These are phyloP conservation scores for Stenogyne calaminthoides DNA, from an alignment of 305 asterid genomes.

Conservation along the genomic window DNA sequence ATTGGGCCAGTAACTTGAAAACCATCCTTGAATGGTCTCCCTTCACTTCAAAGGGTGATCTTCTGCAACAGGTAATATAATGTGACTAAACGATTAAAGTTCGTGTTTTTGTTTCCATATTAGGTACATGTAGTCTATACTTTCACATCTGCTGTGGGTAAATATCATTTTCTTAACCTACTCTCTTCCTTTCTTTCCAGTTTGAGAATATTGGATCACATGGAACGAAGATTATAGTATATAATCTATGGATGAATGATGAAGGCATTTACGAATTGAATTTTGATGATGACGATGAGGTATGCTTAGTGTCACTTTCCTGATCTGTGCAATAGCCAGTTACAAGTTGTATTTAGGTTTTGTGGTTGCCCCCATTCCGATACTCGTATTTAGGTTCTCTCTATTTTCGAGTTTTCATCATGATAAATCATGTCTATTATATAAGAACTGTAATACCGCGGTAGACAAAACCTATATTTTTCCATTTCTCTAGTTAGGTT, in stretches of 20 bases:
- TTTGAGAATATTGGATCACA: constrained; percentile 79
- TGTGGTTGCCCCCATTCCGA: too few relatives aligned
- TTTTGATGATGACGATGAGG: constrained; percentile 91
- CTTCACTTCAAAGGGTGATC: constrained; percentile 74
- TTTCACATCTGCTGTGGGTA: constrained; percentile 23
- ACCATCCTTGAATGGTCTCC: constrained; percentile 95
- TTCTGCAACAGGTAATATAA: constrained; percentile 64
- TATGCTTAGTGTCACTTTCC: constrained; percentile 33
- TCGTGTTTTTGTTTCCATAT: constrained; percentile 8
- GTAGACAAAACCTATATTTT: constrained; percentile 2
- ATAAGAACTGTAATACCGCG: not conserved
- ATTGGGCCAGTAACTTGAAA: constrained; percentile 83
- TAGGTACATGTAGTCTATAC: constrained; percentile 5
- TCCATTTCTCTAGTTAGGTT: not conserved
- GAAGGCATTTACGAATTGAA: constrained; percentile 93
- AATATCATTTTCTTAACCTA: constrained; percentile 26
- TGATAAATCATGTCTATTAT: constrained; percentile 11
- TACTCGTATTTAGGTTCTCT: constrained; percentile 4
- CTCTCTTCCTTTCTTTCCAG: constrained; percentile 45
- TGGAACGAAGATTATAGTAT: constrained; percentile 81
- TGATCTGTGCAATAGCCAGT: constrained; percentile 6
- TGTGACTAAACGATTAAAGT: constrained; percentile 4
- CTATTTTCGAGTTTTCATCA: not conserved
- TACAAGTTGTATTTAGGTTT: constrained; percentile 18
- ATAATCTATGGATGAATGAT: constrained; percentile 95